Base-by-base conservation (phyloP, 163 green algal genomes). In the Chlorella variabilis region DNA sequence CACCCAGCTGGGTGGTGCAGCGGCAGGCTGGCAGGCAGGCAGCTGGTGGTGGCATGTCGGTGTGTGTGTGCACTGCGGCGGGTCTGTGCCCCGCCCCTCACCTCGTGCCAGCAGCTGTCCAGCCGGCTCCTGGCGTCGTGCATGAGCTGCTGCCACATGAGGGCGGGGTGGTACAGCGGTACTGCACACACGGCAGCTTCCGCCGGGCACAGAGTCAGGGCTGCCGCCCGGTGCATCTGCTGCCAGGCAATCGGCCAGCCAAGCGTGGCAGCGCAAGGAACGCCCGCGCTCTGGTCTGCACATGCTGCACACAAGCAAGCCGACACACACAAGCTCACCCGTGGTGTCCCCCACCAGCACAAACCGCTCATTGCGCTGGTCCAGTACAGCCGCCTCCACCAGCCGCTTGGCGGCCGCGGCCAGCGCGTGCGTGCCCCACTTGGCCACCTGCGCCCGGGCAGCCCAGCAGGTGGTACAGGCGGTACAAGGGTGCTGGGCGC, bases 361-460 rank as follows among this genome's bases (percentile, higher is more conserved):
- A 84, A 90, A 90, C 62, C 86, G 66, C 18, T 62, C 34, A 70
- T 92, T 93, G n/a, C 75, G 65, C 20, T 82, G 83, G 69, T 93
- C 87, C n/a, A 63, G 49, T 42, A 91, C 76, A 23, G 90, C 91
- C 11, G 71, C 85, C 34, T 71, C 74, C 49, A 94, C 39, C 58
- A 94, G 76, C 68, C 73, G 48, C 31, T 88, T 75, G 49, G 87
- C 81, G 4, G 91, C 91, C n/a, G 84, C 80, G 15, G 82, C 75
- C 29, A 90, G 48, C 21, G 73, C 63, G 61, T 86, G 85, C 5
- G 84, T 70, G 34, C 78, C 85, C 82, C 82, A 87, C 48, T 65
- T 48, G 49, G 81, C 80, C 15, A 34, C 36, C 77, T 83, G 77
- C 54, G 49, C 29, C 5, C 27, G n/a, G 20, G 41, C 27, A 18